Conservation (phyloP, 2,329 filamentous ascomycete species). For the Claviceps lovelessii region DNA sequence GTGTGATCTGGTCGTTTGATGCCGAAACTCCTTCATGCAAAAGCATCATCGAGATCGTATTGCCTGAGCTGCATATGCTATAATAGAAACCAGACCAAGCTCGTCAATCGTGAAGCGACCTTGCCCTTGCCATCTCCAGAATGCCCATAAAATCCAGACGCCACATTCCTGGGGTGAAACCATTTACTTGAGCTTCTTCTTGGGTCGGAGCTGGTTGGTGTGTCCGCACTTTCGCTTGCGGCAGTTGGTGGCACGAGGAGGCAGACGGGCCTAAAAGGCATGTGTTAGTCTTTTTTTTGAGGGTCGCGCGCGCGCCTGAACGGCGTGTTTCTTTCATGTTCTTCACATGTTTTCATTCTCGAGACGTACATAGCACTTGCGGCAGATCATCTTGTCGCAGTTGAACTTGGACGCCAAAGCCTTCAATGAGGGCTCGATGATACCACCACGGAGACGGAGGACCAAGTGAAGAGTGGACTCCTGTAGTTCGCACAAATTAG, state of each 20-base stretch:
- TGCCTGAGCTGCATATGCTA: slow-evolving; percentile 26
- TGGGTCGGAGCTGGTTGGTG: slow-evolving; percentile 99
- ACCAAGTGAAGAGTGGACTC: slow-evolving; percentile 97
- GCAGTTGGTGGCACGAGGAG: slow-evolving; percentile 99
- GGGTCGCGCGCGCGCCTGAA: neutral
- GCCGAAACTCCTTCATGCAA: slow-evolving; percentile 10
- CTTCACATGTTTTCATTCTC: neutral
- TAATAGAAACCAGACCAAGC: slow-evolving; percentile 26
- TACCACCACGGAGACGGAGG: slow-evolving; percentile 96
- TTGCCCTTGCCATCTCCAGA: slow-evolving; percentile 22
- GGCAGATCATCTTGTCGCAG: slow-evolving; percentile 99
- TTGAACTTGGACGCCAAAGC: slow-evolving; percentile 98
- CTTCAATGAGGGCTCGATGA: slow-evolving; percentile 98
- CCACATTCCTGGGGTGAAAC: slow-evolving; percentile 26
- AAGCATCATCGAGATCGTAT: slow-evolving; percentile 24
- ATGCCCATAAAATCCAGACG: slow-evolving; percentile 31
- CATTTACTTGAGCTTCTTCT: slow-evolving; percentile 95
- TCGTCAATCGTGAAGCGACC: slow-evolving; percentile 22
- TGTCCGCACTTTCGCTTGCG: slow-evolving; percentile 99
- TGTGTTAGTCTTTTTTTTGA: slow-evolving; percentile 6
- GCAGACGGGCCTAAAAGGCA: slow-evolving; percentile 54
- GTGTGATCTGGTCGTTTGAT: neutral
- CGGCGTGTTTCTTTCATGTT: neutral
- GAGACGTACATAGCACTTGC: slow-evolving; percentile 93
- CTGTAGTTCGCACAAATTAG: slow-evolving; percentile 27